Evolutionary conservation across 306 rosid genomes (phyloP).

Genomic region (Vigna mungo): DNA sequence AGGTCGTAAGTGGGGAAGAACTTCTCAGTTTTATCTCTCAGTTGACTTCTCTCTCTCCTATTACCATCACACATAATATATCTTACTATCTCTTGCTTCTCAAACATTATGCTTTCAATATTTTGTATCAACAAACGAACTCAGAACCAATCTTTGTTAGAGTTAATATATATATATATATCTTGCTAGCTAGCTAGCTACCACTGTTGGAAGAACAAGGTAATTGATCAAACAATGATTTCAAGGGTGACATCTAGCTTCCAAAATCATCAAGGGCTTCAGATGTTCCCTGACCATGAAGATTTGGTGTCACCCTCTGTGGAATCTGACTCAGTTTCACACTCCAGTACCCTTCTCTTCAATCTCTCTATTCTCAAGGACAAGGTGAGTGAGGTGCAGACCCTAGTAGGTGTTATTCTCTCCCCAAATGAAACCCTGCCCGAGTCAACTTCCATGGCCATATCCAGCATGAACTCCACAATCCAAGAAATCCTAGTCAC

Average conservation of each 20-base stretch:
- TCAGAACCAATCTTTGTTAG: not conserved
- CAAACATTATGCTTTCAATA: not conserved
- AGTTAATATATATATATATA: too few relatives aligned
- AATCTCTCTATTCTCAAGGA: constrained; percentile 76
- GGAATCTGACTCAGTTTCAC: constrained; percentile 45
- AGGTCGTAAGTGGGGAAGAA: constrained; percentile 80
- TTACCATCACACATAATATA: not conserved
- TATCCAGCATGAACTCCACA: constrained; percentile 60
- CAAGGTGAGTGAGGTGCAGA: constrained; percentile 64
- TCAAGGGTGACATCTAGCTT: constrained; percentile 48
- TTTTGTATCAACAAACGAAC: not conserved
- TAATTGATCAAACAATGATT: constrained; percentile 43
- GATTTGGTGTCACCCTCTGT: constrained; percentile 45
- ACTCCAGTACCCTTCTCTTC: constrained; percentile 63
- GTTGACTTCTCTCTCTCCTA: constrained; percentile 63
- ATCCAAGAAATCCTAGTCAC: constrained; percentile 79
- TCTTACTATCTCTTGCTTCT: not conserved
- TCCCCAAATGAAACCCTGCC: constrained; percentile 49
- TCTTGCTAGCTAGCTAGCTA: too few relatives aligned
- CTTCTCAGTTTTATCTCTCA: constrained; percentile 3
- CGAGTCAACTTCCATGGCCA: constrained; percentile 53
- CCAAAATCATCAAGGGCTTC: constrained; percentile 46
- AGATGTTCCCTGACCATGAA: constrained; percentile 39
- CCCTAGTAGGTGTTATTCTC: constrained; percentile 59
- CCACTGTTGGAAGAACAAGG: not conserved